Conservation (phyloP, 2,329 filamentous ascomycete genomes). For the Phialemonium atrogriseum region DNA sequence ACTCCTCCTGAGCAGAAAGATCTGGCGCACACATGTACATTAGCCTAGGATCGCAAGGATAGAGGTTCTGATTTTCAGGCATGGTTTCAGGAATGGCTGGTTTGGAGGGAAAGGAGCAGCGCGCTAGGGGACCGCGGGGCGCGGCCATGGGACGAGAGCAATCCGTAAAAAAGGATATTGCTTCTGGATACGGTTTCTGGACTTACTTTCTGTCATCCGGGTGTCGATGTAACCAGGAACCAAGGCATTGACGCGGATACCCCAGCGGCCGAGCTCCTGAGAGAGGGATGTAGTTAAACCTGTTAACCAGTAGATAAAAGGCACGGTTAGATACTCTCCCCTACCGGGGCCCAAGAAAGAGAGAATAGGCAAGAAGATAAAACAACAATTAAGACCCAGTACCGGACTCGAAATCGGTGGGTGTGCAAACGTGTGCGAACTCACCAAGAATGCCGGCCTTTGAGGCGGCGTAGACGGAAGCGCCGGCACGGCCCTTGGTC, state of each 20-base stretch:
- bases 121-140: too few relatives aligned
- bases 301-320: constrained; percentile 18
- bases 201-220: constrained; percentile 64
- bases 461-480: constrained; percentile 66
- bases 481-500: constrained; percentile 58
- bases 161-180: constrained; percentile 3
- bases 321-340: too few relatives aligned
- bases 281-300: constrained; percentile 62
- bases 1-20: constrained; percentile 8
- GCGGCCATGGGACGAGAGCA: too few relatives aligned
- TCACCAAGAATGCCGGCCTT: constrained; percentile 72
- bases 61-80: too few relatives aligned
- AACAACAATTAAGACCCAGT: neutral
- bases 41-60: too few relatives aligned
- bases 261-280: constrained; percentile 48
- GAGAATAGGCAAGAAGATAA: too few relatives aligned
- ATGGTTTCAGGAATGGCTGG: too few relatives aligned
- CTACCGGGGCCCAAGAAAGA: too few relatives aligned
- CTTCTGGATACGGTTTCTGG: constrained; percentile 7
- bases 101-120: too few relatives aligned
- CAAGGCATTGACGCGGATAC: constrained; percentile 71
- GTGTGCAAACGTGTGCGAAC: too few relatives aligned
- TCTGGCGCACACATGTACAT: neutral
- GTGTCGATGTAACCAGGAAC: constrained; percentile 78
- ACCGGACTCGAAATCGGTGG: too few relatives aligned